Evolutionary conservation across 371 early-diverging fungal species (phyloP).

Genomic region (Mucor saturninus): DNA sequence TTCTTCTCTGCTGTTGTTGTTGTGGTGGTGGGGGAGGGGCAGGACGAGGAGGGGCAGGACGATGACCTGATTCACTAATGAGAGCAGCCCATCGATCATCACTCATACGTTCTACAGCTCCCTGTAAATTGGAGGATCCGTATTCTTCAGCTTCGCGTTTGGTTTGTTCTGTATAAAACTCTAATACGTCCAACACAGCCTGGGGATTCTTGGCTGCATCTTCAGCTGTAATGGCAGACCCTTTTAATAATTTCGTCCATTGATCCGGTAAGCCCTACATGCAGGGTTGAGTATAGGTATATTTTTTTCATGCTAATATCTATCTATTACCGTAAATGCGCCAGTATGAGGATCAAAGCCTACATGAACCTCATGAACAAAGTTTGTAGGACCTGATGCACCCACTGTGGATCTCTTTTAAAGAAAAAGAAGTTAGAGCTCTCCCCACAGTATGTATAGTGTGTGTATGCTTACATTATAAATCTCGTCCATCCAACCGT

Average conservation of each 20-base stretch:
- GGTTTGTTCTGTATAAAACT: conserved; percentile 90
- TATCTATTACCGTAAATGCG: conserved; percentile 77
- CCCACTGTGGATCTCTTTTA: conserved; percentile 60
- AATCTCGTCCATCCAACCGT: conserved; percentile 97
- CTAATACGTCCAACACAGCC: conserved; percentile 93
- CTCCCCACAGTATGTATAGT: too few relatives aligned
- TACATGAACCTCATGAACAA: conserved; percentile 95
- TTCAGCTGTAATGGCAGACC: conserved; percentile 91
- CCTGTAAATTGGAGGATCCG: conserved; percentile 41
- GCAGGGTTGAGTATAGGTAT: too few relatives aligned
- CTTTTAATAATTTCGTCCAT: conserved; percentile 89
- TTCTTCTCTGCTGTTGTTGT: conserved; percentile 1
- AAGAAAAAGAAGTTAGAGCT: background rate
- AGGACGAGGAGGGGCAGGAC: conserved; percentile 33
- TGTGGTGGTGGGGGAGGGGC: conserved; percentile 36
- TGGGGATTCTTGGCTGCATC: conserved; percentile 95
- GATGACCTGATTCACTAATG: conserved; percentile 24
- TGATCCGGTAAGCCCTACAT: conserved; percentile 87
- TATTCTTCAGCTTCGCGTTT: conserved; percentile 59
- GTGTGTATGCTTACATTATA: conserved; percentile 64
- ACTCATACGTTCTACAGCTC: conserved; percentile 47
- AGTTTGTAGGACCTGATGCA: conserved; percentile 93
- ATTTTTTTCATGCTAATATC: too few relatives aligned
- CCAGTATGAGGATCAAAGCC: conserved; percentile 95
- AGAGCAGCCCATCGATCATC: conserved; percentile 56